phyloP scores from a whole-genome alignment of 768 basidiomycete species.

The Trametes cingulata region DNA sequence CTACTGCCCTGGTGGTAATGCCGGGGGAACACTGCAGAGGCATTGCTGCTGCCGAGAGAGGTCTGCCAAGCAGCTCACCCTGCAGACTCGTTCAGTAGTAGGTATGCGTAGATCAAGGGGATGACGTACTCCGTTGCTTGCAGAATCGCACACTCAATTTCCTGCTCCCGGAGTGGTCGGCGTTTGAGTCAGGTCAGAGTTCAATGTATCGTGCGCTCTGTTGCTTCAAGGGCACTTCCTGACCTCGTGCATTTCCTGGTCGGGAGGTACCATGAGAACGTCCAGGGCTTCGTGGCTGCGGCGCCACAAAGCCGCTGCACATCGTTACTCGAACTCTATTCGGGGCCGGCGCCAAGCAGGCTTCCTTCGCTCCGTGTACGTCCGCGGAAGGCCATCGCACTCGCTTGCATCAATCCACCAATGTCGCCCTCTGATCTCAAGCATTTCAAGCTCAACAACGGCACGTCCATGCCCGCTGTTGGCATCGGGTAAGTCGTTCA shows the following conservation, averaged over 20 bases:
- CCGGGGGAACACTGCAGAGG: too few species aligned
- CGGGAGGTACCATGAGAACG: not conserved
- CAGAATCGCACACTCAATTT: not conserved
- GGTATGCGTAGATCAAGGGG: too few species aligned
- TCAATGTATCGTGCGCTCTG: not conserved
- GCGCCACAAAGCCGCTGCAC: not conserved
- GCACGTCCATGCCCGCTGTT: slow-evolving; percentile 10
- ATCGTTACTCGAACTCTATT: not conserved
- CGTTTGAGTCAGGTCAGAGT: not conserved
- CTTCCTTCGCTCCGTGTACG: too few species aligned
- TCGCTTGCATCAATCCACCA: not conserved
- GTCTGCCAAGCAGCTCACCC: too few species aligned
- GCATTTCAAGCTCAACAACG: slow-evolving; percentile 14
- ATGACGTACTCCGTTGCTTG: too few species aligned
- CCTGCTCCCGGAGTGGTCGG: too few species aligned
- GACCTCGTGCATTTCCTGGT: not conserved
- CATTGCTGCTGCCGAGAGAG: too few species aligned
- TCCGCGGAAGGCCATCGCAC: too few species aligned
- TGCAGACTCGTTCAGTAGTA: too few species aligned
- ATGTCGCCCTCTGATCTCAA: not conserved
- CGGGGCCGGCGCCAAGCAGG: not conserved
- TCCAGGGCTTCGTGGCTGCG: not conserved
- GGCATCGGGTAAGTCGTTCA: slow-evolving; percentile 18
- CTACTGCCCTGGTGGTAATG: too few species aligned
- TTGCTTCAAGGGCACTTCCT: not conserved